Evolutionary conservation across 129 eudicot genomes (phyloP).

Genomic region (Calendula officinalis): DNA sequence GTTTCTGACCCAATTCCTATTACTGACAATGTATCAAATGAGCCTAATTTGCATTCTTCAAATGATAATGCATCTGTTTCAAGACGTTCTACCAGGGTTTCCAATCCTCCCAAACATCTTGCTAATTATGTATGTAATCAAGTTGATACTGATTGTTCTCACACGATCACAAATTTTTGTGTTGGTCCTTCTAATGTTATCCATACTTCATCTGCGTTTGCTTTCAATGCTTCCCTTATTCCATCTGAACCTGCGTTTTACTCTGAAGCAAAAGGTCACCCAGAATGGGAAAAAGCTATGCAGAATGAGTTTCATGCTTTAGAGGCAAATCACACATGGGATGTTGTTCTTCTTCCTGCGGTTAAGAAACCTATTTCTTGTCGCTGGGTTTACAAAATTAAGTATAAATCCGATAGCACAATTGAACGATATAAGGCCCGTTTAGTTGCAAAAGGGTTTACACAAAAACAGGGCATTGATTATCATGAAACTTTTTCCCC

Average conservation of each 20-base stretch:
- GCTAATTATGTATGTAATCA: background rate
- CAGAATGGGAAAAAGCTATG: background rate
- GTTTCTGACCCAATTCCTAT: background rate
- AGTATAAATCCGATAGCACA: no score
- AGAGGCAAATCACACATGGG: background rate
- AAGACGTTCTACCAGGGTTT: background rate
- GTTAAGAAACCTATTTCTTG: background rate
- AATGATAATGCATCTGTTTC: background rate
- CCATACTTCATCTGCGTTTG: background rate
- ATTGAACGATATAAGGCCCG: no score
- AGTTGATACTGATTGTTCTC: no score
- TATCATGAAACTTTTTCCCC: no score
- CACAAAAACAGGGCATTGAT: no score
- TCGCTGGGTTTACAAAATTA: no score
- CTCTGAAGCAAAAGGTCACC: no score
- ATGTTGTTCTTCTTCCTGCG: background rate
- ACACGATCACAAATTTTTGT: background rate
- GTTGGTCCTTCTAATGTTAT: background rate
- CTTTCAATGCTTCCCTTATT: background rate
- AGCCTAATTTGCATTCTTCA: no score
- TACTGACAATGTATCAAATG: no score
- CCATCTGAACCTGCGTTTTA: background rate
- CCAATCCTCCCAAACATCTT: background rate
- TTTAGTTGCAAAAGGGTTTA: no score
- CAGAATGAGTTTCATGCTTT: background rate